Evolutionary conservation across 2,329 filamentous ascomycete species (phyloP), one percentile per base, ranked within the genome.

Genomic region (Arthrinium phaeospermum): DNA sequence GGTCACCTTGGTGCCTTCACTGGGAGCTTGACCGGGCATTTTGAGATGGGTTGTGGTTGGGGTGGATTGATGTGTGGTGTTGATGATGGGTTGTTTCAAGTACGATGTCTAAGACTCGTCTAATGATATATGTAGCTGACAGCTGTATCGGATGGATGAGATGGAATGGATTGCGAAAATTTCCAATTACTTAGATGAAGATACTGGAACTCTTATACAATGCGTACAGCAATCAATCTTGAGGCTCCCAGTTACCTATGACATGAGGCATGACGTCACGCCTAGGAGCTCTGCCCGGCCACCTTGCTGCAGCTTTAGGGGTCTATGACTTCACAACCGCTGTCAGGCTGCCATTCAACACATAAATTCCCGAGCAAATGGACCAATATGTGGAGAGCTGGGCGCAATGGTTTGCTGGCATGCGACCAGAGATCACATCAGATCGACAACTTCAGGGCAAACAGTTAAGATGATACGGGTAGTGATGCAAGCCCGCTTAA

Each of bases 1-100:
- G 24, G 82, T 82, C 73, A 89, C 87, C 85, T 90, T 80, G n/a
- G 30, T 37, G 19, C 57, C 57, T 41, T 64, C 57, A 34, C 57
- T 64, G 22, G 57, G 57, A 41, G 57, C 57, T 41, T 64, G 19
- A n/a, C 53, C 67, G 5, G 77, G 73, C 78, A 78, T 79, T 4
- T 67, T 77, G 69, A 14, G 57, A 37, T 34, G 46, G 46, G 61
- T 57, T 24, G 67, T 70, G 71, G 71, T 41, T 64, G 34, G 47
- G 24, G 5, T 49, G 47, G n/a, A 19, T 27, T 51, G n/a, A 7
- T 19, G 14, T 53, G 16, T 6, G 37, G 8, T 41, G 37, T 47
- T n/a, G 53, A 12, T 61, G 16, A n/a, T 61, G 4, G 10, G 30
- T 37, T 19, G 10, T 4, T 37, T n/a, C 16, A 34, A 4, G 7